These are phyloP conservation scores for Basidioascus undulatus DNA, from an alignment of 768 basidiomycete species.

Conservation along the genomic window DNA sequence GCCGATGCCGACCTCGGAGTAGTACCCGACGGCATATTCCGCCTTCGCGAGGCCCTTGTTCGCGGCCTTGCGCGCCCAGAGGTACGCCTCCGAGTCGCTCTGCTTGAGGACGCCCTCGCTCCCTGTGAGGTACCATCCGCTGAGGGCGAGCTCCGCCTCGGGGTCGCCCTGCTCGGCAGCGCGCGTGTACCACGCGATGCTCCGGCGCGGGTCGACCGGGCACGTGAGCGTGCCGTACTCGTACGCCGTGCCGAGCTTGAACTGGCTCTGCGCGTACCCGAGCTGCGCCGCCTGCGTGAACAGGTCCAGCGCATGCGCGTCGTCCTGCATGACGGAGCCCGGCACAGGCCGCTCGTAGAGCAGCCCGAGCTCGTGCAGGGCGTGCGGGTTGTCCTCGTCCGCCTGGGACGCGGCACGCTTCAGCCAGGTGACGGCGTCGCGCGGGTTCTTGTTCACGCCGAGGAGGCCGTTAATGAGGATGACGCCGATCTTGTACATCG, in stretches of 20 bases:
- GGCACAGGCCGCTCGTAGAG: slow-evolving; percentile 43
- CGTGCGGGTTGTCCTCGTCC: slow-evolving; percentile 93
- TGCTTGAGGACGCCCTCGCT: slow-evolving; percentile 90
- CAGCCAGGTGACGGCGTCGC: slow-evolving; percentile 86
- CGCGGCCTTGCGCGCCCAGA: slow-evolving; percentile 89
- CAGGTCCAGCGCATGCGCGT: slow-evolving; percentile 53
- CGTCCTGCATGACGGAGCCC: slow-evolving; percentile 50
- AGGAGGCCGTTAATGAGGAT: slow-evolving; percentile 66
- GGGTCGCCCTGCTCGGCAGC: slow-evolving; percentile 91
- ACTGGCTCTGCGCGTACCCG: slow-evolving; percentile 80
- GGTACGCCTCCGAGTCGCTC: slow-evolving; percentile 92
- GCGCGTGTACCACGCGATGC: slow-evolving; percentile 96
- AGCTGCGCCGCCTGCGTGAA: slow-evolving; percentile 79
- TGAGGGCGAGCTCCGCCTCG: slow-evolving; percentile 83
- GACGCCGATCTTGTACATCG: slow-evolving; percentile 99
- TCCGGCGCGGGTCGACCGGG: slow-evolving; percentile 73
- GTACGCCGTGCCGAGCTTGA: slow-evolving; percentile 82
- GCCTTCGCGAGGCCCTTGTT: slow-evolving; percentile 93
- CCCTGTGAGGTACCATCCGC: slow-evolving; percentile 95
- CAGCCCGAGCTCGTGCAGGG: slow-evolving; percentile 25
- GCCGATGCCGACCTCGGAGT: slow-evolving; percentile 91
- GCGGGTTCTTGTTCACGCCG: slow-evolving; percentile 56
- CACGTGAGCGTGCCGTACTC: slow-evolving; percentile 77
- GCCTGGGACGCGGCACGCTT: slow-evolving; percentile 88
- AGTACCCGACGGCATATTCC: slow-evolving; percentile 96